Evolutionary conservation across 2,329 filamentous ascomycete species (phyloP), one percentile per base, ranked within the genome.

Genomic region (Ophiognomonia clavigignenti-juglandacearum): DNA sequence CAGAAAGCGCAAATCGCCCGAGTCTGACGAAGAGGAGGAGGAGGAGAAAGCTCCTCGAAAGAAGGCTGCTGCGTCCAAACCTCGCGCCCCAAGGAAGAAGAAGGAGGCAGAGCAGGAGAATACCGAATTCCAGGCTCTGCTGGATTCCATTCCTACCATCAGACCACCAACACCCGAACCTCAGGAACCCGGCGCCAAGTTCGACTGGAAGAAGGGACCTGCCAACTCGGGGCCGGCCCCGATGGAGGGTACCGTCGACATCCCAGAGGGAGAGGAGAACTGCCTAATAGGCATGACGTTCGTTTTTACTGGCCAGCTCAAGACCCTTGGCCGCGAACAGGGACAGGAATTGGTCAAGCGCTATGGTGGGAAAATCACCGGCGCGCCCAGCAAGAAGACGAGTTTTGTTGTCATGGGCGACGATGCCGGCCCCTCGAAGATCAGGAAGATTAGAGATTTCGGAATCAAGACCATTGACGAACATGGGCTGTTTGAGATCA

Each of bases 381-480:
- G 73, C 9, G 84, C 82, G 5, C 93, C 95, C 18, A 97, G 92
- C 62, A 86, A 84, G 60, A 97, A 96, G 67, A 98, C 95, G 1
- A 93, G 79, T 59, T 98, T 89, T 61, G 90, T 98, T 38, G 88
- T 98, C 14, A 77, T 98, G 3, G 93, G 93, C 36, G 78, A 78
- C 22, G 93, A 97, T 64, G 93, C 95, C 20, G 93, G 93, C 0
- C 93, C 93, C 1, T 95, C 86, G 66, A 98, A 98, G 64, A 74
- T 98, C 34, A 75, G 84, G 55, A 96, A 91, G 56, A 97, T 98
- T 56, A 75, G 79, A 47, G 78, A 88, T 18, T 72, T 86, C 57
- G 81, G 81, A 0, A 81, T 97, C 63, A 96, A 90, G 65, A 95
- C 91, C 0, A 96, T 98, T 60, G 85, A 96, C 57, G 95, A 98